Evolutionary conservation across 1,284 basidiomycete genomes (phyloP).

Genomic region (Ceratobasidium sp.): DNA sequence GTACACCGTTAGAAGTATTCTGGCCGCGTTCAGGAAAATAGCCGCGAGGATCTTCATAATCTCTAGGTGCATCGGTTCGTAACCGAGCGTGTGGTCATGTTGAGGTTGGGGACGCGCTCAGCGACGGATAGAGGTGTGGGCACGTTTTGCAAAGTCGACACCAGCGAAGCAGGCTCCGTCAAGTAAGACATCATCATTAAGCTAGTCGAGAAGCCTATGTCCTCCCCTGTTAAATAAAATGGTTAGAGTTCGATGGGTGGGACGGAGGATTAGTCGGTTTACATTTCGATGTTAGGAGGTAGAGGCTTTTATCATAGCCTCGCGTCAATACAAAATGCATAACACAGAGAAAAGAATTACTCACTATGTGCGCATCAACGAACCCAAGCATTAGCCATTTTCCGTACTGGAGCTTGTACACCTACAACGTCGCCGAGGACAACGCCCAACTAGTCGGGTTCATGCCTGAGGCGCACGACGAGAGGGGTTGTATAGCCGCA

Average conservation of each 20-base stretch:
- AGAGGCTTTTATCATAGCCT: conserved; percentile 88
- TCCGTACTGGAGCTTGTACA: conserved; percentile 65
- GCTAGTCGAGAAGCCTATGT: conserved; percentile 90
- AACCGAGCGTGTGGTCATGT: conserved; percentile 94
- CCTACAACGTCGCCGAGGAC: conserved; percentile 54
- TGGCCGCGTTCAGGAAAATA: conserved; percentile 77
- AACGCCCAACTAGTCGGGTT: conserved; percentile 52
- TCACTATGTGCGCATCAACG: conserved; percentile 88
- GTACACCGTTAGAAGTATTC: conserved; percentile 83
- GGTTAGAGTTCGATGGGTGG: neutral
- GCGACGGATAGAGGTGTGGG: conserved; percentile 84
- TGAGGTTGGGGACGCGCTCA: conserved; percentile 76
- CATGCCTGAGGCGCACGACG: neutral
- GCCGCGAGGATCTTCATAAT: conserved; percentile 85
- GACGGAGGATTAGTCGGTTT: conserved; percentile 48
- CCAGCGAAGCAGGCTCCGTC: conserved; percentile 85
- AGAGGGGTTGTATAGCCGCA: neutral
- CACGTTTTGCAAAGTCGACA: conserved; percentile 71
- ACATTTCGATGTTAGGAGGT: conserved; percentile 85
- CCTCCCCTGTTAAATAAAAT: conserved; percentile 70
- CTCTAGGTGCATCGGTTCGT: conserved; percentile 83
- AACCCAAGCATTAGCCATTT: conserved; percentile 90
- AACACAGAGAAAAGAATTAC: conserved; percentile 48
- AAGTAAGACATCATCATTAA: conserved; percentile 87
- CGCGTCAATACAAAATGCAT: neutral